Conservation (phyloP, 768 basidiomycete genomes). For the Auricularia auricula-judae region DNA sequence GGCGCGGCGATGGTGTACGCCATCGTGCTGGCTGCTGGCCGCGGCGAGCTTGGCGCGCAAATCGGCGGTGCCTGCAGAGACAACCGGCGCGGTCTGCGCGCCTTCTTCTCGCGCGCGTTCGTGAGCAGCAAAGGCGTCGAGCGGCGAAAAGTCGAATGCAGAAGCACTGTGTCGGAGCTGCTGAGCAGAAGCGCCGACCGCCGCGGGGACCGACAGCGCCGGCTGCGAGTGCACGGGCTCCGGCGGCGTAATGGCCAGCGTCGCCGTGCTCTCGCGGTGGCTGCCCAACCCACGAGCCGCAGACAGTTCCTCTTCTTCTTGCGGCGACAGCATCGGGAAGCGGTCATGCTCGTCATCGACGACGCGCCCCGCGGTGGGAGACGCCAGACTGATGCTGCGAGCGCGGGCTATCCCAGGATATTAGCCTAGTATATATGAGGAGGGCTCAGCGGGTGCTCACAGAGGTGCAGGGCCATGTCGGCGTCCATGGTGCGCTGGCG, state of each 20-base stretch:
- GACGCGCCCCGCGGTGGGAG: slow-evolving; percentile 23
- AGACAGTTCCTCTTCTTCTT: slow-evolving; percentile 31
- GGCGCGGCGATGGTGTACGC: slow-evolving; percentile 51
- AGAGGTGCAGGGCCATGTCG: slow-evolving; percentile 56
- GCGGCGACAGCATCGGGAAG: slow-evolving; percentile 34
- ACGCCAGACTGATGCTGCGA: slow-evolving; percentile 13
- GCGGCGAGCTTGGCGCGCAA: slow-evolving; percentile 44
- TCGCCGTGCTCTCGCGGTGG: slow-evolving; percentile 1
- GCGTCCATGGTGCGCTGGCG: slow-evolving; percentile 91
- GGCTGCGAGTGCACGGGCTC: slow-evolving; percentile 8
- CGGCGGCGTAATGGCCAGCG: slow-evolving; percentile 29
- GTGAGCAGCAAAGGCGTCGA: slow-evolving; percentile 11
- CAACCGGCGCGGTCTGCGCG: slow-evolving; percentile 17
- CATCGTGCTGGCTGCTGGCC: slow-evolving; percentile 89
- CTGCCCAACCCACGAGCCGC: slow-evolving; percentile 4
- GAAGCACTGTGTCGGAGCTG: slow-evolving; percentile 10
- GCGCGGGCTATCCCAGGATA: slow-evolving; percentile 12
- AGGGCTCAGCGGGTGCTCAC: slow-evolving; percentile 51
- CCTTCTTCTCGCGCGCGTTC: slow-evolving; percentile 17
- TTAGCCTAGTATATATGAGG: slow-evolving; percentile 58
- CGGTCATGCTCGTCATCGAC: slow-evolving; percentile 13
- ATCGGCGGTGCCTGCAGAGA: slow-evolving; percentile 57
- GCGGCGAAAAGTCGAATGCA: slow-evolving; percentile 14
- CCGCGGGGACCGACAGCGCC: background rate
- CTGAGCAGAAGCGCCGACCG: slow-evolving; percentile 13